Base-by-base conservation (phyloP, 768 basidiomycete genomes). In the Pleurotus salmoneostramineus region DNA sequence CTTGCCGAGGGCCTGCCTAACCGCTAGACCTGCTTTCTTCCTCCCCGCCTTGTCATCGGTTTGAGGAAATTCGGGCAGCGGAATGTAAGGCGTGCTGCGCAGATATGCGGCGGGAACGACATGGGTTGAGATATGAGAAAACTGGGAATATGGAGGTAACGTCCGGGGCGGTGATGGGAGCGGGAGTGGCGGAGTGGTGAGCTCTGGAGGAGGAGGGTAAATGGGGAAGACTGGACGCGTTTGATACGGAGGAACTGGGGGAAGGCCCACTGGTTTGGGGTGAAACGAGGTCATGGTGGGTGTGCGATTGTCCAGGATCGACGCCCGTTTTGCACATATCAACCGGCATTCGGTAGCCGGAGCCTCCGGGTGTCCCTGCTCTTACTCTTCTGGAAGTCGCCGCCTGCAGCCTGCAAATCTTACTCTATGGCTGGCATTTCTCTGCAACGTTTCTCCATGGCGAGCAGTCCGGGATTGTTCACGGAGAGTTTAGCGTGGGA, bases 91-190 rank as follows among this genome's bases (percentile, higher is more conserved):
- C 1, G 79, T 77, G 8, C 74, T 76, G 6, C 84, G 74, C 32
- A 82, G 71, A 58, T 78, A 74, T 0, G 82, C 77, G 3, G 83
- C 80, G 5, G 84, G 83, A 14, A 85, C 63, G 27, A 87, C 58
- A 59, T 87, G 84, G 0, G 83, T 83, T 1, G 78, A 74, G 1
- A 84, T 63, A 5, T 45, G 44, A 17, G 69, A 71, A 60, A 75
- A 85, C 42, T 68, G 69, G 0, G 68, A 68, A 27, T 66, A 65
- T 45, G 74, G 72, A 8, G 66, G 60, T 3, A 71, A 72, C 56
- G 66, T 63, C 21, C 74, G 72, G 35, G 68, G 73, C 15, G 71
- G 68, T 8, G 74, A 74, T 10, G 80, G 82, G 5, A 79, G 66
- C 0, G 67, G n/a, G 15, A 79, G 78, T 42, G 51, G 58, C 34